Percentiles rank a stretch among this genome's conserved stretches.
phyloP scores from a whole-genome alignment of 1,139 yeast genomes.

The Debaryomycetaceae sp. region DNA sequence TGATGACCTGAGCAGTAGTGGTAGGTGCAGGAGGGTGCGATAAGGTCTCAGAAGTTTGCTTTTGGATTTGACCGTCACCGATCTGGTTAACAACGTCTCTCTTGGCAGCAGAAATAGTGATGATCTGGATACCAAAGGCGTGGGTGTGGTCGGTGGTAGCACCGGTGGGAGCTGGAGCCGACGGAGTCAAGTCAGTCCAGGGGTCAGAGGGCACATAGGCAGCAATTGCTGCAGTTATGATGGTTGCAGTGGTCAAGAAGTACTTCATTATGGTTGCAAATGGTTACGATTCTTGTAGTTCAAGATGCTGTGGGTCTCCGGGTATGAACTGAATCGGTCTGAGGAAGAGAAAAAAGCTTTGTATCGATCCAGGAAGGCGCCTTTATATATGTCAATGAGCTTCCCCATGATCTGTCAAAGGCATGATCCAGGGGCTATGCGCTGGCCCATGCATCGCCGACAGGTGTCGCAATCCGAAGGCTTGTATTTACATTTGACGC shows the following conservation, averaged over 20 bases:
- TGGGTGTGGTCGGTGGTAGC: slow-evolving; percentile 58
- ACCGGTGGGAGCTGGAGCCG: slow-evolving; percentile 48
- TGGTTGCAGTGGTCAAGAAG: slow-evolving; percentile 24
- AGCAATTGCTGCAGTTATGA: slow-evolving; percentile 52
- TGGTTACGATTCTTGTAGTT: slow-evolving; percentile 1
- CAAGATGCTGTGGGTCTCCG: no score
- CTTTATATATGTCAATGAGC: no score
- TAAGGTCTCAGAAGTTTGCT: slow-evolving; percentile 21
- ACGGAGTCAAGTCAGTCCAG: slow-evolving; percentile 69
- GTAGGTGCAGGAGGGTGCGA: slow-evolving; percentile 19
- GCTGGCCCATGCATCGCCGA: background rate
- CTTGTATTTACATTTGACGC: background rate
- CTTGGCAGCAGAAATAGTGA: slow-evolving; percentile 36
- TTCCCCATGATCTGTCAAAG: no score
- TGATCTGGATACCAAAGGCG: slow-evolving; percentile 68
- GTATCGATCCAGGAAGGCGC: no score
- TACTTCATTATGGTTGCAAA: slow-evolving; percentile 23
- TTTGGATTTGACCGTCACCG: slow-evolving; percentile 26
- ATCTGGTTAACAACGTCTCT: slow-evolving; percentile 28
- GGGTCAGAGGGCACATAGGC: slow-evolving; percentile 69
- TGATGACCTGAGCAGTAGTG: slow-evolving; percentile 22
- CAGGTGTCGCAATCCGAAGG: background rate
- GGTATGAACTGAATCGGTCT: no score
- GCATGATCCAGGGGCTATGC: slow-evolving; percentile 3
- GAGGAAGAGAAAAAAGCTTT: no score